Conservation (phyloP, 2,329 filamentous ascomycete genomes). For the Nothopassalora personata region DNA sequence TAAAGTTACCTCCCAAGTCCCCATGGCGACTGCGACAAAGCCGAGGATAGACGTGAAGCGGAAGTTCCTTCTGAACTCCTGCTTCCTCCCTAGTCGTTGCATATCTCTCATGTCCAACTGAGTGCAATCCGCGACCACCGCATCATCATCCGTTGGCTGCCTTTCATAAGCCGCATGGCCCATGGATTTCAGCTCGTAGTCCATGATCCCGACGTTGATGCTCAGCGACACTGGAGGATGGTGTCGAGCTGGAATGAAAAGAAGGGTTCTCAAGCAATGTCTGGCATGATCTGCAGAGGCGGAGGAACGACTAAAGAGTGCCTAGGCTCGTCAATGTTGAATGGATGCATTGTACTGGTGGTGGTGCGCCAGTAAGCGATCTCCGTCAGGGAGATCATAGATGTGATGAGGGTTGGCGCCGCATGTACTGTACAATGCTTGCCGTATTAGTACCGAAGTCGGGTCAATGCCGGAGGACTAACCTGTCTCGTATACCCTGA, state of each 20-base stretch:
- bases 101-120: constrained; percentile 15
- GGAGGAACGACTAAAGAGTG: background rate
- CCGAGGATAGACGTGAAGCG: constrained; percentile 25
- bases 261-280: background rate
- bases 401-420: background rate
- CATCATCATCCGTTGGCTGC: background rate
- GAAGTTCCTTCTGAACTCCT: constrained; percentile 17
- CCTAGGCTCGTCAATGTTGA: background rate
- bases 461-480: background rate
- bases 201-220: background rate
- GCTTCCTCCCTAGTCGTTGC: constrained; percentile 18
- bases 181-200: constrained; percentile 1
- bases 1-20: constrained; percentile 25
- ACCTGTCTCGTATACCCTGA: background rate
- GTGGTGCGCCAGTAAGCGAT: background rate
- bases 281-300: background rate
- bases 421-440: background rate
- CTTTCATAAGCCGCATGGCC: background rate
- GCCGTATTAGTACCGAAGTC: background rate
- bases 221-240: background rate
- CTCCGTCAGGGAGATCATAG: background rate
- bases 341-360: background rate
- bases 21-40: constrained; percentile 26
- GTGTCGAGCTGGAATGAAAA: background rate
- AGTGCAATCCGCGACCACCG: background rate